A percentile compares a stretch with the other conserved stretches of the same genome.
Evolutionary conservation across 1,284 basidiomycete genomes (phyloP).

Genomic region (Malassezia sp.): DNA sequence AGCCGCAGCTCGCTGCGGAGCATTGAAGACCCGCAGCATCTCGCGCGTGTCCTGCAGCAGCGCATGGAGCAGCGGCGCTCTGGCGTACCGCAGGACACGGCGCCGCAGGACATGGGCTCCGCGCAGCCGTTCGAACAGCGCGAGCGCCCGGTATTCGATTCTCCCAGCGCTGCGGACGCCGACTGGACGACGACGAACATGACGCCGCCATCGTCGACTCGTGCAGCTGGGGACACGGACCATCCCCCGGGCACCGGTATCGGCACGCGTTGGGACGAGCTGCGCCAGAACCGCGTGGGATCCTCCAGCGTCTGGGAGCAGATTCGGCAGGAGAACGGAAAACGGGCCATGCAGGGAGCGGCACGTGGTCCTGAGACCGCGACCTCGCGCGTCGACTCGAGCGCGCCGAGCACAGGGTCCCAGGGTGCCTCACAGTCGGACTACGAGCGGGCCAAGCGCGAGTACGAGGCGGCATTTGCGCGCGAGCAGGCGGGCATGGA

Average conservation of each 20-base stretch:
- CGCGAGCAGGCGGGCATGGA: slow-evolving; percentile 15
- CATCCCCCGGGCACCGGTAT: background rate
- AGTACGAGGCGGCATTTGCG: slow-evolving; percentile 12
- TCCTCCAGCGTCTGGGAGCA: slow-evolving; percentile 13
- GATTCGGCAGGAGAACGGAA: slow-evolving; percentile 7
- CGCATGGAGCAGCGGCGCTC: slow-evolving; percentile 8
- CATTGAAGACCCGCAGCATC: slow-evolving; percentile 13
- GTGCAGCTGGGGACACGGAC: too few relatives aligned
- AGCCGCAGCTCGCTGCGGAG: slow-evolving; percentile 8
- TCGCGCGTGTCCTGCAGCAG: slow-evolving; percentile 10
- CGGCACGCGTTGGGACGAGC: slow-evolving; percentile 13
- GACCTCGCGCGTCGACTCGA: background rate
- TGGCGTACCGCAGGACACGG: too few relatives aligned
- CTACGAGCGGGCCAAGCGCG: slow-evolving; percentile 9
- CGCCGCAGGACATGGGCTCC: background rate
- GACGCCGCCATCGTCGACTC: too few relatives aligned
- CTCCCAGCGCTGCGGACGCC: slow-evolving; percentile 2
- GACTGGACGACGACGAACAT: slow-evolving; percentile 9
- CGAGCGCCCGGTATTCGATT: background rate
- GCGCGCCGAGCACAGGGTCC: background rate
- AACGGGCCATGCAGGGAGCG: background rate
- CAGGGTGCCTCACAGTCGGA: background rate
- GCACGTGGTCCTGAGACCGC: background rate
- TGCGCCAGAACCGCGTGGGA: slow-evolving; percentile 9
- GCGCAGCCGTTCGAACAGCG: background rate